Percentiles rank a stretch among this genome's conserved stretches.
Conservation (phyloP, 225 moss, liverwort and hornwort species). For the Climacium dendroides region DNA sequence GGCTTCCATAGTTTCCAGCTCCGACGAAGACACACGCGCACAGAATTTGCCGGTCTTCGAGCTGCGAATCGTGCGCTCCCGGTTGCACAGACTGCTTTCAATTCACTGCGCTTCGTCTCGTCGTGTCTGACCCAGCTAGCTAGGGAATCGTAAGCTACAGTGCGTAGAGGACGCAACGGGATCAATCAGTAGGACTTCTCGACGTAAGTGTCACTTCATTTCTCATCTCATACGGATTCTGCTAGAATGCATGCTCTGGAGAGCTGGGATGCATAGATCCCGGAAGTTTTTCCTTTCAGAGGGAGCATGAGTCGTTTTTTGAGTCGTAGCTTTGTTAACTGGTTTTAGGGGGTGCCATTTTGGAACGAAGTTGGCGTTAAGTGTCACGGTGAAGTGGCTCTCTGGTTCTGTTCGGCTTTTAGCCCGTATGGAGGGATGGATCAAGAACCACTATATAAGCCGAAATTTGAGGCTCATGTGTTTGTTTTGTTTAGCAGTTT, state of each 20-base stretch:
- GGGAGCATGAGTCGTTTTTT: background rate
- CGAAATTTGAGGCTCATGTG: background rate
- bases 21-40: too few relatives aligned
- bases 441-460: background rate
- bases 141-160: background rate
- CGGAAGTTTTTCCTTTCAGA: background rate
- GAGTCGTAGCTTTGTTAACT: background rate
- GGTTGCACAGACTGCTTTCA: background rate
- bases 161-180: background rate
- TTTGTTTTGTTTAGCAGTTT: background rate
- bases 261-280: background rate
- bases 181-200: too few relatives aligned
- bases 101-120: background rate
- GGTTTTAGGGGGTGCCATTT: background rate
- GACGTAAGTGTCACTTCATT: background rate
- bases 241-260: background rate
- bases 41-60: background rate
- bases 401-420: background rate
- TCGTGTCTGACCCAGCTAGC: background rate
- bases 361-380: background rate
- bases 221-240: background rate
- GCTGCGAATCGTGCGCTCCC: background rate
- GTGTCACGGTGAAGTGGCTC: background rate
- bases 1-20: background rate
- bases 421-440: background rate